These are phyloP conservation scores for Sicyos edulis DNA, from an alignment of 306 rosid genomes.

Conservation along the genomic window DNA sequence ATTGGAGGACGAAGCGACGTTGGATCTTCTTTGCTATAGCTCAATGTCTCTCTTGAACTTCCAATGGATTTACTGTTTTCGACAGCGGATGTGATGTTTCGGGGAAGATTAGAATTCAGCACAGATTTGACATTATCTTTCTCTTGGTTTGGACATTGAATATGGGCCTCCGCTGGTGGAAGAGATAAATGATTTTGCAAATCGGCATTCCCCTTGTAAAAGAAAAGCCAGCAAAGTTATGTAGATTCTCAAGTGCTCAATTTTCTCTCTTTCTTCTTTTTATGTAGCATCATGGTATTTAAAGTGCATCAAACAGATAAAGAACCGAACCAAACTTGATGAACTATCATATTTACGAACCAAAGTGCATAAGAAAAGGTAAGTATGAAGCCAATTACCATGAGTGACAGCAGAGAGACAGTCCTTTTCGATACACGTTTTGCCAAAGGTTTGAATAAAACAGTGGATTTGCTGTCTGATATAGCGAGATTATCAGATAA, in stretches of 20 bases:
- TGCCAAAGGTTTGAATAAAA: slow-evolving; percentile 76
- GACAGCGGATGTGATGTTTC: slow-evolving; percentile 28
- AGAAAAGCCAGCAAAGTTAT: slow-evolving; percentile 8
- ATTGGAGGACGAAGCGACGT: slow-evolving; percentile 37
- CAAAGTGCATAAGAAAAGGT: neutral
- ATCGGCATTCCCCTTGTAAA: slow-evolving; percentile 60
- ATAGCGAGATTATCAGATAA: slow-evolving; percentile 39
- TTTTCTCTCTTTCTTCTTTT: neutral
- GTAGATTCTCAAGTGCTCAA: slow-evolving; percentile 1
- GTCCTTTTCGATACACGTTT: slow-evolving; percentile 74
- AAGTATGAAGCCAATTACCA: slow-evolving; percentile 43
- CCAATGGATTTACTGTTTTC: slow-evolving; percentile 36
- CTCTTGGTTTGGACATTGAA: slow-evolving; percentile 39
- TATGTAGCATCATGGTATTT: neutral
- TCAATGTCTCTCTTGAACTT: slow-evolving; percentile 35
- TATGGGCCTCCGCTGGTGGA: slow-evolving; percentile 31
- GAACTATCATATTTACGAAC: neutral
- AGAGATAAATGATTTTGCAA: slow-evolving; percentile 37
- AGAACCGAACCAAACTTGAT: neutral
- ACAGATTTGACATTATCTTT: slow-evolving; percentile 30
- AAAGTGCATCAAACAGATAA: neutral
- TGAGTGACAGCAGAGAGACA: slow-evolving; percentile 69
- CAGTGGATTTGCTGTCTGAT: slow-evolving; percentile 43
- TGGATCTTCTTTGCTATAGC: slow-evolving; percentile 47
- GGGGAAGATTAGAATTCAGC: slow-evolving; percentile 31